Base-by-base conservation (phyloP, 805 yeast genomes). In the Saturnispora dispora region DNA sequence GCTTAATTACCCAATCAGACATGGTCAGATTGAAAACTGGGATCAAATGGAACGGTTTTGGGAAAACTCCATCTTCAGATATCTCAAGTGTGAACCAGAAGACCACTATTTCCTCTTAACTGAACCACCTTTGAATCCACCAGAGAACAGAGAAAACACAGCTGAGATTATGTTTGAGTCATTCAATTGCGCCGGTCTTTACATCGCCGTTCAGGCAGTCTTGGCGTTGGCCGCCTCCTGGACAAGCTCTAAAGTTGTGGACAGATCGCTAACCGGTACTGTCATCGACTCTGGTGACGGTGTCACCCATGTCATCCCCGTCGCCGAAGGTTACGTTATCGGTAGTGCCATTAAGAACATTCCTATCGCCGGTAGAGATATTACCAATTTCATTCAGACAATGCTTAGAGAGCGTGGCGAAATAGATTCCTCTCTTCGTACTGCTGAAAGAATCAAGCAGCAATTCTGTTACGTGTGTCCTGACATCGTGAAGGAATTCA, bases 41-140 rank as follows among this genome's bases (percentile, higher is more conserved):
- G 99, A 93, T 71, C 97, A 93, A 65, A 93, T 93, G 99, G 99
- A 93, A 70, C 78, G 99, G 66, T 91, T 89, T 69, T 93, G 99
- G 99, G 98, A 93, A 65, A 86, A 87, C 63, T 88, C 96, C 45
- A 90, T 93, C 63, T 93, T 93, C 75, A 91, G 93, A 71, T 93
- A 93, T 67, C 77, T 93, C 60, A 82, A 96, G 68, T 88, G 98
- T 67, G 99, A 93, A 71, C 99, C 99, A 15, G 99, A 93, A 68
- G 99, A 93, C 70, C 99, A 93, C 65, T 89, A 88, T 65, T 93
- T 93, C 70, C 73, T 93, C 52, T 72, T 93, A 60, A 93, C 99
- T 48, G 99, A 93, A 71, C 99, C 99, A 10, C 99, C 99, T 22
- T 78, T 93, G 58, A 93, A 93, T 64, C 97, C 99, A n/a, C 99